Base-by-base conservation (phyloP, 257 asterid species). In the Solanum raphanifolium region DNA sequence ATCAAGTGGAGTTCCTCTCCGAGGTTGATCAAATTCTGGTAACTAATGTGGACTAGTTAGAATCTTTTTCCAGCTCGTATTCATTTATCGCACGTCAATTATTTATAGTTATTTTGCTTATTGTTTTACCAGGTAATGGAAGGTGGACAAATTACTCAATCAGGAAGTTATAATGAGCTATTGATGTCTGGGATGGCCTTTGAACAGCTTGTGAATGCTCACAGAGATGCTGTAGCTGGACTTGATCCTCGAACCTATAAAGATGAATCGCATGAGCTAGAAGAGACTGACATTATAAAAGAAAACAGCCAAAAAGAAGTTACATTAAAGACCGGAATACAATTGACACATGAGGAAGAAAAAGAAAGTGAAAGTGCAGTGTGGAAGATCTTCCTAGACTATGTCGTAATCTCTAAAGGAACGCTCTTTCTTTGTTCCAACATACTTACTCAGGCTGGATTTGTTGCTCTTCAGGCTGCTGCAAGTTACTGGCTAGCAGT, bases 401-500 rank as follows among this genome's bases (percentile, higher is more conserved):
- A 94, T 87, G 38, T 93, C 65, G 73, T 35, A 12, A 75, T 91
- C 52, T 91, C 98, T 18, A 94, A 92, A 62, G 98, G 96, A 88
- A 72, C 90, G 0, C 16, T 34, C 69, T 91, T 36, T 16, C 62
- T 88, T 7, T 86, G 86, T 38, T 68, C 15, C 34, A 86, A 16
- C 25, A 55, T 87, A 34, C 6, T 88, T 31, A 38, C 94, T 38
- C 95, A 93, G 78, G 41, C 90, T 16, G 90, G 93, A 16, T 95
- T 95, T 60, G 90, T 92, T 5, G 93, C 52, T 88, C 86, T 95
- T 36, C 98, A 94, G 90, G 98, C 96, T 52, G 90, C 92, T 48
- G 98, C 98, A 25, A 94, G 98, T 87, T 93, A 91, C 83, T 95
- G 98, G 98, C 92, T 95, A 10, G 98, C 98, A 34, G 88, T 88